Conservation (phyloP, 148 eudicot genomes). For the Camellia granthamiana region DNA sequence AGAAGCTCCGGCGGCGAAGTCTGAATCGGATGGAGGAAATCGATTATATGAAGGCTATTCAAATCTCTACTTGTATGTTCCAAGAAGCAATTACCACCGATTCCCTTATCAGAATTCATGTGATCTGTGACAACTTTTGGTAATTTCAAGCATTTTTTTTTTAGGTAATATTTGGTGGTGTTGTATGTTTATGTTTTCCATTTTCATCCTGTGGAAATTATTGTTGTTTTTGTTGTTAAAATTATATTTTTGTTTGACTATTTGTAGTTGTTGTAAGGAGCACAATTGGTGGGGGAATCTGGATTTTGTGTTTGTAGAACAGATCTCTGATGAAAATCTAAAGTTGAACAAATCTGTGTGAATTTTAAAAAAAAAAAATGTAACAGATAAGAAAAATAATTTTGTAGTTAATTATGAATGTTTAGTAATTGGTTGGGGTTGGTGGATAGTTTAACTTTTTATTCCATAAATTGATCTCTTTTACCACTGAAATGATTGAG, state of each 20-base stretch:
- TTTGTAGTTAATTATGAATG: too few relatives aligned
- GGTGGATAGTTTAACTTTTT: too few relatives aligned
- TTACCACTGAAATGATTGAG: too few relatives aligned
- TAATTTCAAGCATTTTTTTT: neutral
- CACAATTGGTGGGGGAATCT: neutral
- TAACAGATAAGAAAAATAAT: too few relatives aligned
- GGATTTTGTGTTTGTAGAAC: neutral
- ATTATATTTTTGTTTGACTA: neutral
- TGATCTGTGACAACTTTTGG: neutral
- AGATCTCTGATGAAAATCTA: too few relatives aligned
- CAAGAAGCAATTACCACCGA: neutral
- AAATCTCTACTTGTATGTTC: conserved; percentile 6
- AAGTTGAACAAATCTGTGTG: too few relatives aligned
- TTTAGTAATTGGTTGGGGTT: too few relatives aligned
- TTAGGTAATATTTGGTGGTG: neutral
- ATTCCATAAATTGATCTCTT: too few relatives aligned
- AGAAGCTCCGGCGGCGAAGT: too few relatives aligned
- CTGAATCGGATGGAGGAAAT: too few relatives aligned
- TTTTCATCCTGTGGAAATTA: neutral
- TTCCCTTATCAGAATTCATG: neutral
- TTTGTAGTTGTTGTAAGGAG: neutral
- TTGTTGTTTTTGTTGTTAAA: neutral
- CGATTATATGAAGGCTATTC: too few relatives aligned
- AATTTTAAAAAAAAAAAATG: too few relatives aligned
- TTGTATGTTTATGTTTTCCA: neutral